phyloP scores from a whole-genome alignment of 257 asterid species.

The Agastache rugosa region DNA sequence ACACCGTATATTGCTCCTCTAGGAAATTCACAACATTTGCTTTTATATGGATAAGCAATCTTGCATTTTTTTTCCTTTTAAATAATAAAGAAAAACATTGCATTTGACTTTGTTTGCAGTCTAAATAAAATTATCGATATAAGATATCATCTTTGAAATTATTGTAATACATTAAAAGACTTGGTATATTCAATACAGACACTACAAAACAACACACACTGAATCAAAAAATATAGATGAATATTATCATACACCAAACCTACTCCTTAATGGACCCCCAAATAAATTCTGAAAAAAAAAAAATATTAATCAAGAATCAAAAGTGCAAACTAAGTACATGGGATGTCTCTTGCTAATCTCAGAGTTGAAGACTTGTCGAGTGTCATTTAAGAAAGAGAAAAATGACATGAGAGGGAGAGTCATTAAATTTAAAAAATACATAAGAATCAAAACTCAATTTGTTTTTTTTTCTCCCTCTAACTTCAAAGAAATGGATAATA shows the following conservation, averaged over 20 bases:
- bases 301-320: constrained; percentile 3
- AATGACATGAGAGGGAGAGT: neutral
- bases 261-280: constrained; percentile 29
- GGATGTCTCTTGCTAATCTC: constrained; percentile 35
- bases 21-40: neutral
- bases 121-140: neutral
- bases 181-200: neutral
- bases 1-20: neutral
- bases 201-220: neutral
- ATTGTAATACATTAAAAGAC: neutral
- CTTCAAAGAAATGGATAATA: too few species aligned
- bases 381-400: constrained; percentile 15
- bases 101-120: neutral
- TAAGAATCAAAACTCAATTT: too few species aligned
- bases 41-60: neutral
- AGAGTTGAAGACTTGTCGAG: neutral
- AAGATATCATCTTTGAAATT: neutral
- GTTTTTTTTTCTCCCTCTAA: too few species aligned
- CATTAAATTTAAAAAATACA: too few species aligned
- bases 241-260: constrained; percentile 29
- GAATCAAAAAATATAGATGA: neutral
- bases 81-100: neutral
- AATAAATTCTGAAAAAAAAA: neutral
- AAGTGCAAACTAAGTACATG: constrained; percentile 35
- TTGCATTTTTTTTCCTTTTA: neutral